Evolutionary conservation across 202 grass and related monocot species (phyloP).

Genomic region (Dendrocalamus latiflorus): DNA sequence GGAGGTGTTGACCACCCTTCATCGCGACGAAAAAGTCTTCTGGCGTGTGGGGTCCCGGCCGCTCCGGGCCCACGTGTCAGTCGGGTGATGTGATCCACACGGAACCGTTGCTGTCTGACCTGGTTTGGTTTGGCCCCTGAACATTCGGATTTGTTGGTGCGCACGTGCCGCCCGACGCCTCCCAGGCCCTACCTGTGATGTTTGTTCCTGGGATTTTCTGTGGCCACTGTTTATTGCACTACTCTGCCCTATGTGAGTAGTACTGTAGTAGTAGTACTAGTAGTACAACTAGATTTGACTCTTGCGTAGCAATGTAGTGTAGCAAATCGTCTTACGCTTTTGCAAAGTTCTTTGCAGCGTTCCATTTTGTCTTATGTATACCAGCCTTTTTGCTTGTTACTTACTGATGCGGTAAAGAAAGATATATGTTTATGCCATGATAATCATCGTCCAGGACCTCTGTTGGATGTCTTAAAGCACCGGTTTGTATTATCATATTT

Average conservation of each 20-base stretch:
- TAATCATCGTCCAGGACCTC: neutral
- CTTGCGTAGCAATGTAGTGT: neutral
- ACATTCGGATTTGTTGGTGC: conserved; percentile 33
- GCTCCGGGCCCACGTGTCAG: neutral
- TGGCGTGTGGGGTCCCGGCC: too few relatives aligned
- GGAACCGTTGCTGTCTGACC: neutral
- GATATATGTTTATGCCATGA: neutral
- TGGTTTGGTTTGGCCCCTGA: neutral
- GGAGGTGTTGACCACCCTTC: neutral
- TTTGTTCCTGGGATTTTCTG: neutral
- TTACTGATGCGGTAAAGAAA: neutral
- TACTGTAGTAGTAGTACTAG: neutral
- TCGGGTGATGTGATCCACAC: neutral
- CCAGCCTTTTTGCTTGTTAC: neutral
- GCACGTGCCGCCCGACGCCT: conserved; percentile 1
- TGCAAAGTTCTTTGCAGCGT: neutral
- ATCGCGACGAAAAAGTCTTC: neutral
- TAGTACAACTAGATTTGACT: neutral
- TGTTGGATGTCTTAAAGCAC: neutral
- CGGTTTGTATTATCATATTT: neutral
- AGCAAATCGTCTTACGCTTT: neutral
- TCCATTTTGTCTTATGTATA: neutral
- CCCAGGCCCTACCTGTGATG: neutral
- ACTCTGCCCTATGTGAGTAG: too few relatives aligned
- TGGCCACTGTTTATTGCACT: neutral